These are phyloP conservation scores for Aspergillus niger DNA, from an alignment of 2,329 filamentous ascomycete species.

Conservation along the genomic window DNA sequence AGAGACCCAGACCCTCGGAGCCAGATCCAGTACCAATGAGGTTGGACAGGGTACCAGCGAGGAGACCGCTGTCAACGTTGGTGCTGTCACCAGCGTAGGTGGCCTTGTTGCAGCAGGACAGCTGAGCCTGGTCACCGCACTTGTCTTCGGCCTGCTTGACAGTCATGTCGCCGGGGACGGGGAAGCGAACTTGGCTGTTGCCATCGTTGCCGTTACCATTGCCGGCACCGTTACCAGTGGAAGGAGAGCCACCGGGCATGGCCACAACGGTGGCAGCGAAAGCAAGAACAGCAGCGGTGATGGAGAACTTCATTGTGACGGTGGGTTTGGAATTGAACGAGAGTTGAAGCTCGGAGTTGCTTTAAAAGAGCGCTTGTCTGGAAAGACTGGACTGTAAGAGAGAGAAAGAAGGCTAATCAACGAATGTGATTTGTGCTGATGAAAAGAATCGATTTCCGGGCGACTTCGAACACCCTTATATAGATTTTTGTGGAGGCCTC, in stretches of 20 bases:
- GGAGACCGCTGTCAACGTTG: slow-evolving; percentile 34
- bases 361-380: slow-evolving; percentile 6
- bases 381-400: slow-evolving; percentile 27
- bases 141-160: slow-evolving; percentile 43
- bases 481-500: slow-evolving; percentile 32
- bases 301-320: slow-evolving; percentile 43
- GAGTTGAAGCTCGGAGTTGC: slow-evolving; percentile 20
- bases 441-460: slow-evolving; percentile 12
- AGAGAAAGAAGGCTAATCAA: slow-evolving; percentile 14
- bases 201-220: slow-evolving; percentile 37
- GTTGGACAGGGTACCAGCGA: slow-evolving; percentile 37
- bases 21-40: slow-evolving; percentile 38
- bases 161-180: slow-evolving; percentile 34
- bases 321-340: slow-evolving; percentile 35
- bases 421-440: slow-evolving; percentile 38
- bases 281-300: slow-evolving; percentile 36
- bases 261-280: slow-evolving; percentile 38
- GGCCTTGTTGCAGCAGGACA: slow-evolving; percentile 45
- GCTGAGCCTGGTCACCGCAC: slow-evolving; percentile 42
- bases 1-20: slow-evolving; percentile 39
- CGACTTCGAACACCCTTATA: slow-evolving; percentile 31
- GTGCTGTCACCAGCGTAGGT: slow-evolving; percentile 39
- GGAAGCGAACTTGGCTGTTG: slow-evolving; percentile 37
- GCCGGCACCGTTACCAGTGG: slow-evolving; percentile 15
- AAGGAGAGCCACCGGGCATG: slow-evolving; percentile 24